These are phyloP conservation scores for Quercus dentata DNA, from an alignment of 306 rosid species.

Conservation along the genomic window DNA sequence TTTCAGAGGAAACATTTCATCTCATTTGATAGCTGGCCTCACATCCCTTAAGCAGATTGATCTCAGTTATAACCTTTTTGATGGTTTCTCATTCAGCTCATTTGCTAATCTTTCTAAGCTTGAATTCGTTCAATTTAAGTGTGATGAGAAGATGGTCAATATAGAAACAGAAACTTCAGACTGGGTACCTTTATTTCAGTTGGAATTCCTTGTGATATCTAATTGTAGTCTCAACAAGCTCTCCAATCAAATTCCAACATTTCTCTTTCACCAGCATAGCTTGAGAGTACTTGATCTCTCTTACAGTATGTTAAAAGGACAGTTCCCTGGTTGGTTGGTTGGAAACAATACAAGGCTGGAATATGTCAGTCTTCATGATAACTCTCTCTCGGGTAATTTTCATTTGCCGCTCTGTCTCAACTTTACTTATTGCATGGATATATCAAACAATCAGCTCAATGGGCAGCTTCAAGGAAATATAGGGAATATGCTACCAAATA, in stretches of 20 bases:
- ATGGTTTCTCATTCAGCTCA: conserved; percentile 12
- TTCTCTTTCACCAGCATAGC: neutral
- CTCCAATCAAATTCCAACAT: neutral
- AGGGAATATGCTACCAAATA: neutral
- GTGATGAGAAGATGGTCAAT: neutral
- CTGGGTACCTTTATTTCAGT: conserved; percentile 5
- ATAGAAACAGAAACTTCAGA: neutral
- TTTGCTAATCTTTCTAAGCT: conserved; percentile 15
- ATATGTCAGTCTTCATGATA: neutral
- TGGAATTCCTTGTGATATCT: neutral
- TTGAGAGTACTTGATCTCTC: conserved; percentile 3
- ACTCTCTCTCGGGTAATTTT: neutral
- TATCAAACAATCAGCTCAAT: neutral
- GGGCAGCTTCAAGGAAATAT: neutral
- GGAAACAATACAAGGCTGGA: neutral
- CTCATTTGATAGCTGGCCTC: neutral
- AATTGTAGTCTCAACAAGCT: neutral
- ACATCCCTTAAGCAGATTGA: neutral
- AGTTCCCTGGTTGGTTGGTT: neutral
- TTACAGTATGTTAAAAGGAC: neutral
- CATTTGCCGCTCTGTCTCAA: neutral
- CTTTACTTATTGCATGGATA: neutral
- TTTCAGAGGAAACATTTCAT: conserved; percentile 4
- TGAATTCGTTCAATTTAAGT: neutral
- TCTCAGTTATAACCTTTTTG: neutral